Evolutionary conservation across 805 yeast genomes (phyloP), one percentile per base, ranked within the genome.

Genomic region (Citeromyces matritensis): DNA sequence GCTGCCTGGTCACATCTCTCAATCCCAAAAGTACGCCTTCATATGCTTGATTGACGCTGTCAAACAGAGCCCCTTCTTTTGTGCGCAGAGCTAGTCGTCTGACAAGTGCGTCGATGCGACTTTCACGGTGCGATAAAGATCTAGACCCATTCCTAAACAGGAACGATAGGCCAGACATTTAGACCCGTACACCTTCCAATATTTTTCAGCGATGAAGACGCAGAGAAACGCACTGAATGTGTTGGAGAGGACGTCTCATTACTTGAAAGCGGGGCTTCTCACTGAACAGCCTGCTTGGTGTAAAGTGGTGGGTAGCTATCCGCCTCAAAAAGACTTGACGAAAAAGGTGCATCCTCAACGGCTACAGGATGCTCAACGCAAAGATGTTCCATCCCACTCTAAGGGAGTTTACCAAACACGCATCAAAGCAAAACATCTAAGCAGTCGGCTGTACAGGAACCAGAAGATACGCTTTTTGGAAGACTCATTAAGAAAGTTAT

Each of bases 271-370:
- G 0, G 88, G 93, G 2, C 58, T 77, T n/a, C 62, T 84, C 30
- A 60, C 53, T 23, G 55, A 65, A 23, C 77, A 79, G 45, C 98
- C 98, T 2, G 76, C 76, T 1, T 91, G 97, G 98, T 84, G 66
- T 53, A 73, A 76, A 39, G 88, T 81, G 5, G 84, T 91, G 10
- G 81, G 82, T 4, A 64, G 74, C 17, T 65, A 77, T 42, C 96
- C 96, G 26, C 97, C 97, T 24, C 59, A 68, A 27, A 65, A 66
- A 37, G 71, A 73, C 41, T 65, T 76, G 41, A 63, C 64, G 33
- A 64, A 40, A 58, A 60, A 35, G 40, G 29, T 19, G 4, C 11
- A 11, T 15, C 60, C 23, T 53, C 45, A 35, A 35, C 59, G 39
- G 45, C 51, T 35, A 7, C 42, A 37, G 26, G 33, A 44, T 30